Conservation (phyloP, 495 filamentous ascomycete species). For the Arthonia radiata region DNA sequence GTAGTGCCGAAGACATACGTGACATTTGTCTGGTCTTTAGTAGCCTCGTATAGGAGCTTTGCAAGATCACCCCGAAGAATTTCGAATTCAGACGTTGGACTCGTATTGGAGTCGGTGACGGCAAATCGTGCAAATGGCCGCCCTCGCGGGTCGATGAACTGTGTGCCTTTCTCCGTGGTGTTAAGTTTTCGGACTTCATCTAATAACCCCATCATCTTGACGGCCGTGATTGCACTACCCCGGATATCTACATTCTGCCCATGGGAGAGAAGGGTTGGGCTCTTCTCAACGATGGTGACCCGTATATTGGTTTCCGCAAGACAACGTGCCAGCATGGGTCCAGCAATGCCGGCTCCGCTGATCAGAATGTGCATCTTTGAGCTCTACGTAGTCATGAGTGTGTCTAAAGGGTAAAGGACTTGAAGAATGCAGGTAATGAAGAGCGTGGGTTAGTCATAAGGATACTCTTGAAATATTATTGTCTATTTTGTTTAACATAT, state of each 20-base stretch:
- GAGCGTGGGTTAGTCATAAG: too few species aligned
- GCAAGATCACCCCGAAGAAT: slow-evolving; percentile 23
- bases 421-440: too few species aligned
- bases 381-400: too few species aligned
- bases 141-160: slow-evolving; percentile 9
- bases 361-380: slow-evolving; percentile 7
- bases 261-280: slow-evolving; percentile 1
- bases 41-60: slow-evolving; percentile 14
- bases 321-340: slow-evolving; percentile 5
- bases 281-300: slow-evolving; percentile 6
- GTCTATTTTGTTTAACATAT: too few species aligned
- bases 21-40: slow-evolving; percentile 10
- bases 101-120: slow-evolving; percentile 8
- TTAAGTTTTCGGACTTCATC: slow-evolving; percentile 6
- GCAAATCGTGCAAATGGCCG: slow-evolving; percentile 3
- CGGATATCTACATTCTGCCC: slow-evolving; percentile 8
- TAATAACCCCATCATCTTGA: slow-evolving; percentile 6
- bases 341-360: slow-evolving; percentile 5
- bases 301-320: slow-evolving; percentile 4
- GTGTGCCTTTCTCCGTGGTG: slow-evolving; percentile 9
- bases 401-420: too few species aligned
- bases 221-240: slow-evolving; percentile 4
- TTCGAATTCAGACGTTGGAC: slow-evolving; percentile 22
- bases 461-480: too few species aligned
- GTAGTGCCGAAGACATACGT: slow-evolving; percentile 14